A percentile compares a stretch with the other conserved stretches of the same genome.
Conservation (phyloP, 768 basidiomycete species). For the Lactarius hengduanensis region DNA sequence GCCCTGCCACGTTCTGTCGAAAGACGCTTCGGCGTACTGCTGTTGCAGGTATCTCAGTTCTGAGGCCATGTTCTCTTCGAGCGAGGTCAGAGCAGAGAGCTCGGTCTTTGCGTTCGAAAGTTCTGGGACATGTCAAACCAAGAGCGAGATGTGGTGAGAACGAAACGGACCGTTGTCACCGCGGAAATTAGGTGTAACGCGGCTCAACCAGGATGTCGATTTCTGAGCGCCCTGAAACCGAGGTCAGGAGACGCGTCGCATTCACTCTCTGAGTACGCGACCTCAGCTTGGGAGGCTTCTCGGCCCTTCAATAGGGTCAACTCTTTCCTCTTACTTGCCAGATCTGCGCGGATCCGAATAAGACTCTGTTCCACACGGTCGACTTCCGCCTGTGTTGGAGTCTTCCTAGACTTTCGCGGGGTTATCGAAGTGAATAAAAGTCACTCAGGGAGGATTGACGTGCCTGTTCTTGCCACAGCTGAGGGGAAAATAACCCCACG, state of each 20-base stretch:
- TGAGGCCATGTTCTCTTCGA: constrained; percentile 25
- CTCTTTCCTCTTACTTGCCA: constrained; percentile 42
- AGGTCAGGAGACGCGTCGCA: background rate
- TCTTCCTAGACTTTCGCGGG: background rate
- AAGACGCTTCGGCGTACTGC: constrained; percentile 13
- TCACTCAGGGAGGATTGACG: background rate
- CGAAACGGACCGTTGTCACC: constrained; percentile 40
- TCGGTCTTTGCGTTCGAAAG: constrained; percentile 23
- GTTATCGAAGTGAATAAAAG: background rate
- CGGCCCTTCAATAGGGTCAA: constrained; percentile 31
- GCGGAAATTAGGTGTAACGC: constrained; percentile 50
- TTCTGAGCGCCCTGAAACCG: constrained; percentile 26
- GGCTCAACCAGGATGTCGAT: constrained; percentile 45
- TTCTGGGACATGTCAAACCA: constrained; percentile 26
- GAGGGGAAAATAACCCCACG: constrained; percentile 58
- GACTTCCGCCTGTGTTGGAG: constrained; percentile 42
- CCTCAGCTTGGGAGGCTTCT: constrained; percentile 33
- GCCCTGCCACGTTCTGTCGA: constrained; percentile 25
- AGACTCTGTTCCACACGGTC: constrained; percentile 57
- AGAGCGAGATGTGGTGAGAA: background rate
- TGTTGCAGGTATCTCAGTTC: constrained; percentile 23
- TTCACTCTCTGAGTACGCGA: constrained; percentile 10
- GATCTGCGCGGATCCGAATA: constrained; percentile 57
- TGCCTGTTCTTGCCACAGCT: constrained; percentile 32
- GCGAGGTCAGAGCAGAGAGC: constrained; percentile 24